Conservation (phyloP, 345 rosid genomes). For the Ailanthus altissimus region DNA sequence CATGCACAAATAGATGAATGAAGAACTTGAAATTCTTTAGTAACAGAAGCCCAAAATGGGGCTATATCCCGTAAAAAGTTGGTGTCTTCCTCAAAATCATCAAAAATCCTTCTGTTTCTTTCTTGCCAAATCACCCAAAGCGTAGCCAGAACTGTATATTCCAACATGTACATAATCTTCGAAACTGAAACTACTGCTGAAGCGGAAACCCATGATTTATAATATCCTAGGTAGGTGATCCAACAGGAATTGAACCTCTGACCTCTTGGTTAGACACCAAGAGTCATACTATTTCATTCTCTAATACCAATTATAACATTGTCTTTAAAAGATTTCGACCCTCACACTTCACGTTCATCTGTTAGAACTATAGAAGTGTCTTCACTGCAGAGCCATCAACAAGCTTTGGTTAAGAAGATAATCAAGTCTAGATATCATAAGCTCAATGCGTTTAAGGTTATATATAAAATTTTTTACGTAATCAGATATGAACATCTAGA, state of each 20-base stretch:
- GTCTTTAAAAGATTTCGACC: neutral
- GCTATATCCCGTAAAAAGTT: too few species aligned
- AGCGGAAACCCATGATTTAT: neutral
- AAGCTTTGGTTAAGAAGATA: neutral
- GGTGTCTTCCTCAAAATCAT: too few species aligned
- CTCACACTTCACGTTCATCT: neutral
- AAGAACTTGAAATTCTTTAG: too few species aligned
- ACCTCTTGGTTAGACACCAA: neutral
- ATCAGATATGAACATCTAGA: neutral
- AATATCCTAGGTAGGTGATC: neutral
- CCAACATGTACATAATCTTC: neutral
- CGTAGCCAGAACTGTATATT: neutral
- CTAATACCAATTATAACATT: neutral
- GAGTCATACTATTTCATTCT: neutral
- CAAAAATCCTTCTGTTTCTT: too few species aligned
- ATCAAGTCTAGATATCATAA: constrained; percentile 2
- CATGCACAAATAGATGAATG: too few species aligned
- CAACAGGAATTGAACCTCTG: neutral
- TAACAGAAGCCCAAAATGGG: too few species aligned
- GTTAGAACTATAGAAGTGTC: neutral
- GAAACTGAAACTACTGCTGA: neutral
- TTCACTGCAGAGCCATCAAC: constrained; percentile 1
- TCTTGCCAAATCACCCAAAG: too few species aligned
- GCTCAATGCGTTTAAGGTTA: neutral
- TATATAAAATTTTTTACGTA: neutral